A percentile compares a stretch with the other conserved stretches of the same genome.
Evolutionary conservation across 495 filamentous ascomycete genomes (phyloP).

Genomic region (Aspergillus leporis): DNA sequence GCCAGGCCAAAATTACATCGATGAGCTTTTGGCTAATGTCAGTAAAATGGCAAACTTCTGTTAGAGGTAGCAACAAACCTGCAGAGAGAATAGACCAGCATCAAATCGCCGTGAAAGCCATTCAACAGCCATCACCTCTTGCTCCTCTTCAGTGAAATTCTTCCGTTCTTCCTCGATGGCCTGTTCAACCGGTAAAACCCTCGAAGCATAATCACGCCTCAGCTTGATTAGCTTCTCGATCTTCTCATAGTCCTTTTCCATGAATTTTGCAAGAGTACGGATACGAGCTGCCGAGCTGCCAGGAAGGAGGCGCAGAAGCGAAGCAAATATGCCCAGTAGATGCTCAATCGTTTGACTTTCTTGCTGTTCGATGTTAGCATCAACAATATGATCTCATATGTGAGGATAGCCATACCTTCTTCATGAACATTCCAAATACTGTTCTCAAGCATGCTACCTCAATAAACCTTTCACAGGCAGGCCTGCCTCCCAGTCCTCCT

Average conservation of each 20-base stretch:
- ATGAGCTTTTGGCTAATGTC: conserved; percentile 51
- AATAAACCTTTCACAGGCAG: conserved; percentile 73
- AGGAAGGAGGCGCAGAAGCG: conserved; percentile 76
- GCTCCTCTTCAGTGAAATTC: conserved; percentile 50
- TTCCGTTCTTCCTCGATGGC: conserved; percentile 61
- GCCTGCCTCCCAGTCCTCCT: conserved; percentile 51
- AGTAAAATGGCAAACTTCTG: conserved; percentile 1
- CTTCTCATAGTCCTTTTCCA: conserved; percentile 92
- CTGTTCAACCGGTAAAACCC: conserved; percentile 64
- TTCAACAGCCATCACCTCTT: conserved; percentile 68
- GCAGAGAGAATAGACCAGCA: conserved; percentile 80
- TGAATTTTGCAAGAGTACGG: conserved; percentile 87
- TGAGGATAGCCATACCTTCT: conserved; percentile 53
- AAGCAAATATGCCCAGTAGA: conserved; percentile 84
- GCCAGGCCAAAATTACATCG: conserved; percentile 89
- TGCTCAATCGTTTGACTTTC: conserved; percentile 76
- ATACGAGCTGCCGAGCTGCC: conserved; percentile 79
- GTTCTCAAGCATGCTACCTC: conserved; percentile 85
- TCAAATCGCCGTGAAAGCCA: conserved; percentile 86
- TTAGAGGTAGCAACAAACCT: conserved; percentile 39
- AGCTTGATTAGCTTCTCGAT: conserved; percentile 67
- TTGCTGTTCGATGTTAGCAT: conserved; percentile 44
- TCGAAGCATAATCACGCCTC: conserved; percentile 67
- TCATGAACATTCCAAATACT: conserved; percentile 87
- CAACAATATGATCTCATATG: neutral